Evolutionary conservation across 2,329 filamentous ascomycete genomes (phyloP), one percentile per base, ranked within the genome.

Genomic region (Pseudogymnoascus verrucosus): DNA sequence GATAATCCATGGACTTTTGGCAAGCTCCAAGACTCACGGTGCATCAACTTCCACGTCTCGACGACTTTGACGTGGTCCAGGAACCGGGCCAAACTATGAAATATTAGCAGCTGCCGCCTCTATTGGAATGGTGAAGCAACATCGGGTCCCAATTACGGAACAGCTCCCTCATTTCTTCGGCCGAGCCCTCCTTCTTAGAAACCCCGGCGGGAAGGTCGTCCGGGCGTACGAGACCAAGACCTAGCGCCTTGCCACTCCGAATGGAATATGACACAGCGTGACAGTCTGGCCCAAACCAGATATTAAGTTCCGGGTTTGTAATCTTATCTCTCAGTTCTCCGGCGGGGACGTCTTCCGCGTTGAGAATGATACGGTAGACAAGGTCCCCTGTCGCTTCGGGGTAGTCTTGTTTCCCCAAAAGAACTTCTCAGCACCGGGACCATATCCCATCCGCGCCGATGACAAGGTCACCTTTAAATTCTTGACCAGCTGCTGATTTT

Each of bases 21-120:
- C n/a, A n/a, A n/a, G n/a, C n/a, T n/a, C n/a, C n/a, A n/a, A n/a
- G n/a, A 34, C 51, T 19, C 51, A 57, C 51, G 51, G 36, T 57
- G 51, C 83, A 89, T 86, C 36, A 90, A 72, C 70, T 85, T 87
- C 88, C 88, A 90, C 72, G 89, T 90, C 40, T 85, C 81, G 0
- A 89, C 84, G 1, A 74, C 78, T 39, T 82, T 79, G 0, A 89
- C 85, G 47, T 80, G 78, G 2, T 75, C 73, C 11, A 79, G 66
- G 57, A 80, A 77, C 62, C 73, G 71, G 0, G 66, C 70, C 26
- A 82, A 62, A 57, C 51, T 57, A 57, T 21, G 51, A 57, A 12
- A 34, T 1, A 21, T 57, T 3, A 36, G 28, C 51, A 19, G 10
- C 5, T 36, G 11, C 10, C 11, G 2, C 10, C 12, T 57, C 10